A percentile compares a stretch with the other conserved stretches of the same genome.
These are phyloP conservation scores for Antrodiella citrinella DNA, from an alignment of 768 basidiomycete species.

Conservation along the genomic window DNA sequence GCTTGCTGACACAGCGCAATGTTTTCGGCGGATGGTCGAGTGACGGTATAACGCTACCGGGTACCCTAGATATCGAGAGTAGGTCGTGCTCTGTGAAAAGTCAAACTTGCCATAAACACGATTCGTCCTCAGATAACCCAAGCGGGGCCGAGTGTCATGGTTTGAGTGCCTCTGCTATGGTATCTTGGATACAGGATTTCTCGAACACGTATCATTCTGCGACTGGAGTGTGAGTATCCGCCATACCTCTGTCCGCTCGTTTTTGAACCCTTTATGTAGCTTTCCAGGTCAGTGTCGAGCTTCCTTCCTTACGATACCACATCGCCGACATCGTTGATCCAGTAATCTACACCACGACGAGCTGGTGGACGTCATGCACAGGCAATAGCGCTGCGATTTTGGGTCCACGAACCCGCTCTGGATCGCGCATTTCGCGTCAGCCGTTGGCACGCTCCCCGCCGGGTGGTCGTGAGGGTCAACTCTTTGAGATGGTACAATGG, in stretches of 20 bases:
- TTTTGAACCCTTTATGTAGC: background rate
- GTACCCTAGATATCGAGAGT: slow-evolving; percentile 60
- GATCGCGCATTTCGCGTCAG: slow-evolving; percentile 47
- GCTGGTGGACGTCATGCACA: slow-evolving; percentile 66
- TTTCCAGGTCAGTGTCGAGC: background rate
- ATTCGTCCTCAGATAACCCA: slow-evolving; percentile 42
- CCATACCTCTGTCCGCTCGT: too few species aligned
- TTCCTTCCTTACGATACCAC: background rate
- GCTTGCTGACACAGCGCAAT: background rate
- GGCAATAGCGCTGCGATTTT: slow-evolving; percentile 44
- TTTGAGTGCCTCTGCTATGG: slow-evolving; percentile 44
- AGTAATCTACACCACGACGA: slow-evolving; percentile 58
- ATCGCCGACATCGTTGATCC: background rate
- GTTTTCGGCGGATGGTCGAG: slow-evolving; percentile 45
- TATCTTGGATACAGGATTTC: slow-evolving; percentile 56
- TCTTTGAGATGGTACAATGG: background rate
- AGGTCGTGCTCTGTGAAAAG: slow-evolving; percentile 9
- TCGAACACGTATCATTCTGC: slow-evolving; percentile 46
- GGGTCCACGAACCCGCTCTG: slow-evolving; percentile 46
- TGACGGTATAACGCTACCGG: slow-evolving; percentile 55
- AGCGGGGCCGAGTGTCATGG: slow-evolving; percentile 47
- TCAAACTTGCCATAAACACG: background rate
- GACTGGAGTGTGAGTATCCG: slow-evolving; percentile 42
- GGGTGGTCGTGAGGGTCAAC: slow-evolving; percentile 38
- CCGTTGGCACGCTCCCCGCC: slow-evolving; percentile 46